Base-by-base conservation (phyloP, 2,329 filamentous ascomycete species). In the Nothophaeocryptopus gaeumannii region DNA sequence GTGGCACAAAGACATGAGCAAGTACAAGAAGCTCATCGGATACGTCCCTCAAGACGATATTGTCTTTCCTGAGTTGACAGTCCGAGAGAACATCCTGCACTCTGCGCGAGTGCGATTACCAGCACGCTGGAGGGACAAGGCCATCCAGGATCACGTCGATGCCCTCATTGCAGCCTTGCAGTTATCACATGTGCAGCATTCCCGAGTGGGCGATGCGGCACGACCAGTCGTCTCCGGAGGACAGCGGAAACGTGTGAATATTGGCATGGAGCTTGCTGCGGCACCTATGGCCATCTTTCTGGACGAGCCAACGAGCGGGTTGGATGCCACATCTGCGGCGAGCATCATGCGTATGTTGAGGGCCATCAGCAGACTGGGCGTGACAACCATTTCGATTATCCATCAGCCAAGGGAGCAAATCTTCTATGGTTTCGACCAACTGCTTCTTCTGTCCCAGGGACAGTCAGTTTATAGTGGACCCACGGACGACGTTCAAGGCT, bases 41-140 rank as follows among this genome's bases (percentile, higher is more conserved):
- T 83, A 82, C 51, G 80, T 84, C 2, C 80, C 81, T 1, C 80
- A 84, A 58, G 78, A 83, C 53, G 81, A 83, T 60, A 74, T 83
- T 20, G 74, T 83, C 2, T 70, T 82, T 8, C 77, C 79, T 0
- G 78, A 84, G 59, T 65, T 84, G 39, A 84, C 80, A 0, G 80
- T 84, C 5, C 74, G 75, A 43, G 81, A 84, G 62, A 84, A 83
- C 50, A 81, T 84, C 36, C 67, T 82, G 4, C 79, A 83, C 54
- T 81, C 79, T 0, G 81, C 79, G 12, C 72, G 74, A 11, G 72
- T 81, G 31, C 73, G 78, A 12, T 67, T 83, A 11, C 78, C 80
- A 0, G 67, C 72, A 2, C 74, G 69, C 4, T 82, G 78, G 78
- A 70, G 65, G 3, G 72, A 76, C 33, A 57, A 54, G 10, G 76